Base-by-base conservation (phyloP, 1,284 basidiomycete genomes). In the Moniliella sp. region DNA sequence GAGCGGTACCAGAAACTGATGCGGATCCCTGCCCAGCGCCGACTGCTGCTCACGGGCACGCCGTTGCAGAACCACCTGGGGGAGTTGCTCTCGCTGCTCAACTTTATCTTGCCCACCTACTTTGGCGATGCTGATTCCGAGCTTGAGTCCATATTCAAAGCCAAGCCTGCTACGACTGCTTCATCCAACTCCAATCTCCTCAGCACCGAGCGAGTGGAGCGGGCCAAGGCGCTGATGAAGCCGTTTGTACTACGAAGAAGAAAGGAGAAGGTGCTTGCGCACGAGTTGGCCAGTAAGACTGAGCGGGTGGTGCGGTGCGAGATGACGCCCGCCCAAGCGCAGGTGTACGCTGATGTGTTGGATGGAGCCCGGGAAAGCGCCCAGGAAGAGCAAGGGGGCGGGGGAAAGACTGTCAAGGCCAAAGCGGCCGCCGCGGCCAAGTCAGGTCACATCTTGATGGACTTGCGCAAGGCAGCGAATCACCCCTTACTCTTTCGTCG, bases 181-280 rank as follows among this genome's bases (percentile, higher is more conserved):
- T n/a, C n/a, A n/a, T 23, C 77, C 7, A 79, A 78, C 42, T 73
- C 79, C 31, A 78, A 78, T 26, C 61, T 91, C 26, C 73, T 97
- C 10, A 7, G 8, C n/a, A 7, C 78, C 84, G 4, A 75, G 57
- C 75, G 86, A 28, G 78, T 93, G 15, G 79, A 82, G 30, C 67
- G 88, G 34, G 91, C 91, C 4, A 91, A 94, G 65, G 83, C 79
- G 60, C 93, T 99, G 84, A 84, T 99, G 76, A 86, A 81, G 11
- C 91, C 91, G 0, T 99, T 99, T 58, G 86, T 97, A 16, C 69
- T 99, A 13, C 77, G 91, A 14, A 72, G 91, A 30, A 73, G 86
- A 43, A 99, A 99, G 64, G 36, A 39, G 4, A 58, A 88, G 73
- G 88, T 99, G 1, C 68, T 97, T 19, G 76, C 76, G n/a, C n/a